Conservation (phyloP, 768 basidiomycete genomes). For the Clitopilus hobsonii region DNA sequence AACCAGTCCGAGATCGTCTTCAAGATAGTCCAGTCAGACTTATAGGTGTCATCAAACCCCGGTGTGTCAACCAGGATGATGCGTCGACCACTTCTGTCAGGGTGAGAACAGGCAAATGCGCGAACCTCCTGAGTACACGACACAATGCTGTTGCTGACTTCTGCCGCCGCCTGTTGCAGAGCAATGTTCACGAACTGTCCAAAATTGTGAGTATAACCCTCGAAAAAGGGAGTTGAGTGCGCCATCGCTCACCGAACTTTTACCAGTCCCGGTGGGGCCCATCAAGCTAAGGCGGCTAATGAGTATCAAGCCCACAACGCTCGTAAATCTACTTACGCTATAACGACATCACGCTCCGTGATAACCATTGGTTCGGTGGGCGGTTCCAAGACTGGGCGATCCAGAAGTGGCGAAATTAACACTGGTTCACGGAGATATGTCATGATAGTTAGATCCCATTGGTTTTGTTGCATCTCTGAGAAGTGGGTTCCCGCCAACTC, state of each 20-base stretch:
- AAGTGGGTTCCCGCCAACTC: not conserved
- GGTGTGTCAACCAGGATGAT: conserved; percentile 22
- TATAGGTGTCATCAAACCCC: conserved; percentile 20
- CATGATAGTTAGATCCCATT: not conserved
- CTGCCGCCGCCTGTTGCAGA: conserved; percentile 5
- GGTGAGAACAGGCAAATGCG: conserved; percentile 9
- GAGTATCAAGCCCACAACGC: not conserved
- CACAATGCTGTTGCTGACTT: conserved; percentile 17
- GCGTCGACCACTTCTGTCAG: conserved; percentile 6
- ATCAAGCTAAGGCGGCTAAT: conserved; percentile 15
- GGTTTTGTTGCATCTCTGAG: not conserved
- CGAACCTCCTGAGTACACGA: conserved; percentile 18
- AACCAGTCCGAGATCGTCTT: conserved; percentile 21
- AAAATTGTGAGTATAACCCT: not conserved
- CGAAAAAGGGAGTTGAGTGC: not conserved
- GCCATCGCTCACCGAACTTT: conserved; percentile 18
- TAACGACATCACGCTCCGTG: conserved; percentile 12
- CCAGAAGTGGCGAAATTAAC: not conserved
- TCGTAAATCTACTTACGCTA: conserved; percentile 13
- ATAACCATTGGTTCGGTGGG: not conserved
- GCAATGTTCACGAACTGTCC: conserved; percentile 18
- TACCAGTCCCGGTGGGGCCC: conserved; percentile 26
- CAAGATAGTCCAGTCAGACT: conserved; percentile 17
- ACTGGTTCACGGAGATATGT: not conserved
- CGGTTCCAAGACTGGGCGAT: not conserved